These are phyloP conservation scores for Iris macrosiphon DNA, from an alignment of 106 monocot genomes.

Conservation along the genomic window DNA sequence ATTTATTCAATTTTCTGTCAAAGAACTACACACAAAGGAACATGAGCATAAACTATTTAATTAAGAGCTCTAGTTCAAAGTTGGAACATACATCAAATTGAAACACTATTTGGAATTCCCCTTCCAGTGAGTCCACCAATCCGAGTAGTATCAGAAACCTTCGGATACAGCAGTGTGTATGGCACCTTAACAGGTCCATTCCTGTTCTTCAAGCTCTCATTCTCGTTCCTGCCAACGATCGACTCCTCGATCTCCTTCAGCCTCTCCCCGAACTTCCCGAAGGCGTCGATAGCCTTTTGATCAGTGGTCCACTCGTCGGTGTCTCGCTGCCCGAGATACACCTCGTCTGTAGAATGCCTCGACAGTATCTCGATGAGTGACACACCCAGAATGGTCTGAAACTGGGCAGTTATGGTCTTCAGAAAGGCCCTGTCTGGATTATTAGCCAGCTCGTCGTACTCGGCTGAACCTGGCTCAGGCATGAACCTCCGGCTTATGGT, in stretches of 20 bases:
- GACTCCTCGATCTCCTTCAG: neutral
- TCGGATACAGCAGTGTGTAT: conserved; percentile 2
- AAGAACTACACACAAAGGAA: too few relatives aligned
- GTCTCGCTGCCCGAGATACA: neutral
- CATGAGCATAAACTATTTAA: too few relatives aligned
- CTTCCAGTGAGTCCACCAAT: conserved; percentile 7
- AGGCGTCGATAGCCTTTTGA: neutral
- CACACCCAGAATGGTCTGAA: neutral
- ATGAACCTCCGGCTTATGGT: conserved; percentile 33
- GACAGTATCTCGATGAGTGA: conserved; percentile 3
- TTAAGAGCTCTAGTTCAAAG: too few relatives aligned
- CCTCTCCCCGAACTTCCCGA: neutral
- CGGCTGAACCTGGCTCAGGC: conserved; percentile 12
- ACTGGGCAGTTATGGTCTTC: conserved; percentile 1
- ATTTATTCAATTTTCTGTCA: too few relatives aligned
- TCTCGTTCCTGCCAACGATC: too few relatives aligned
- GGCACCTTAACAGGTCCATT: neutral
- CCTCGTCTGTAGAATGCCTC: neutral
- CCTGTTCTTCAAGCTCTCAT: neutral
- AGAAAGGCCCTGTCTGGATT: neutral
- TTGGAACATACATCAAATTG: neutral
- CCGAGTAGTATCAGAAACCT: conserved; percentile 5
- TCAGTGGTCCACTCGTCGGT: conserved; percentile 3
- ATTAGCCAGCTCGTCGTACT: neutral
- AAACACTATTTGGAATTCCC: conserved; percentile 17